Conservation (phyloP, 352 stramenopile genomes). For the Pythium oligandrum region DNA sequence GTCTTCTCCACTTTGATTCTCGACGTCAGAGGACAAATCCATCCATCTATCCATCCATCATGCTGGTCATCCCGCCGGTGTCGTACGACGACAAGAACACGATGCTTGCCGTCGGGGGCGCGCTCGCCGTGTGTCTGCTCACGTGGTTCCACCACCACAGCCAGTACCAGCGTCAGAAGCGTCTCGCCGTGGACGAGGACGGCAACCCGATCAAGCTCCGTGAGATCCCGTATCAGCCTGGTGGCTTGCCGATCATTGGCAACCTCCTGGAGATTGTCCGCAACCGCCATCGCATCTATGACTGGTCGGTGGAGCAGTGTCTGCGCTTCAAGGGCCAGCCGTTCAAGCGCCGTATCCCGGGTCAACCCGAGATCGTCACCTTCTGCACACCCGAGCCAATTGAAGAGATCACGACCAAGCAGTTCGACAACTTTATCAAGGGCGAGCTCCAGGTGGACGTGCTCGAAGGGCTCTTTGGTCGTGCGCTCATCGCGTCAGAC, state of each 20-base stretch:
- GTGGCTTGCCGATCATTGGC: slow-evolving; percentile 28
- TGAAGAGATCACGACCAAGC: slow-evolving; percentile 31
- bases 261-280: slow-evolving; percentile 25
- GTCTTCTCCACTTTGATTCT: too few species aligned
- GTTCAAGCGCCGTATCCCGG: slow-evolving; percentile 18
- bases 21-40: too few species aligned
- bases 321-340: slow-evolving; percentile 11
- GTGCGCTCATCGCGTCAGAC: slow-evolving; percentile 21
- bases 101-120: too few species aligned
- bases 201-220: too few species aligned
- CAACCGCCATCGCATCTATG: slow-evolving; percentile 33
- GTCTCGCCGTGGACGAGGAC: too few species aligned
- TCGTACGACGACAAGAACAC: too few species aligned
- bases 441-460: slow-evolving; percentile 19
- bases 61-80: too few species aligned
- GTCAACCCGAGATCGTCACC: slow-evolving; percentile 17
- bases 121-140: too few species aligned
- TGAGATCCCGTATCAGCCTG: too few species aligned
- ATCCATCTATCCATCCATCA: too few species aligned
- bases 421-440: slow-evolving; percentile 34
- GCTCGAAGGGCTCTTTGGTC: slow-evolving; percentile 18
- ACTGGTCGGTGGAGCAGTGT: slow-evolving; percentile 33
- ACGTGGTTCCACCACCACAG: too few species aligned
- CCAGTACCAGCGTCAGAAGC: too few species aligned
- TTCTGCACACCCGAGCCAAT: slow-evolving; percentile 18